phyloP scores from a whole-genome alignment of 345 rosid genomes.

The Gossypium rotundifolium region DNA sequence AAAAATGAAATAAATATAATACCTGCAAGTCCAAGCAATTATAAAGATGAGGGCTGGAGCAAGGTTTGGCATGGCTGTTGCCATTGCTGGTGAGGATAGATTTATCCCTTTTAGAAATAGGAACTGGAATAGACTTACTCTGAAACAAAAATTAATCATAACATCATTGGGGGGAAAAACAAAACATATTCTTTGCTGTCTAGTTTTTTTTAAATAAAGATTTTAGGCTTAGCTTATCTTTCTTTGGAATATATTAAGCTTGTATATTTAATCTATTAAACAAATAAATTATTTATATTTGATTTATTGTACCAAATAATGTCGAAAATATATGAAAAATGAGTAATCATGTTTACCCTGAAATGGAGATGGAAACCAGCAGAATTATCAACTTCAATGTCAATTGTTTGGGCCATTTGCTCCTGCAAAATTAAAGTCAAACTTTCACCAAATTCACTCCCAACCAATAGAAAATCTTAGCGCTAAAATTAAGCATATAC shows the following conservation, averaged over 20 bases:
- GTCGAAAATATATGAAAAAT: not conserved
- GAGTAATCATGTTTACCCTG: conserved; percentile 43
- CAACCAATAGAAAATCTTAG: too few relatives aligned
- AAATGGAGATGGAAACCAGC: conserved; percentile 60
- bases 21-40: conserved; percentile 83
- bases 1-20: not conserved
- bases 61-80: conserved; percentile 96
- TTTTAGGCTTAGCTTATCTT: too few relatives aligned
- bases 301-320: too few relatives aligned
- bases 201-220: too few relatives aligned
- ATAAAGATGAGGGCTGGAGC: conserved; percentile 80
- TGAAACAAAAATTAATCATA: conserved; percentile 18
- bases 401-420: conserved; percentile 58
- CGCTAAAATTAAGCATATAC: too few relatives aligned
- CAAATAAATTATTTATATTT: too few relatives aligned
- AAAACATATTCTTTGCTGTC: too few relatives aligned
- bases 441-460: not conserved
- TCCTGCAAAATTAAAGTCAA: conserved; percentile 36
- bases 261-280: too few relatives aligned
- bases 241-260: too few relatives aligned
- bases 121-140: conserved; percentile 72
- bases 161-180: not conserved
- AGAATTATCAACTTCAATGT: conserved; percentile 49
- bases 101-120: conserved; percentile 68
- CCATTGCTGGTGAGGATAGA: conserved; percentile 81